These are phyloP conservation scores for Pyricularia sp. DNA, from an alignment of 2,329 filamentous ascomycete species.

Conservation along the genomic window DNA sequence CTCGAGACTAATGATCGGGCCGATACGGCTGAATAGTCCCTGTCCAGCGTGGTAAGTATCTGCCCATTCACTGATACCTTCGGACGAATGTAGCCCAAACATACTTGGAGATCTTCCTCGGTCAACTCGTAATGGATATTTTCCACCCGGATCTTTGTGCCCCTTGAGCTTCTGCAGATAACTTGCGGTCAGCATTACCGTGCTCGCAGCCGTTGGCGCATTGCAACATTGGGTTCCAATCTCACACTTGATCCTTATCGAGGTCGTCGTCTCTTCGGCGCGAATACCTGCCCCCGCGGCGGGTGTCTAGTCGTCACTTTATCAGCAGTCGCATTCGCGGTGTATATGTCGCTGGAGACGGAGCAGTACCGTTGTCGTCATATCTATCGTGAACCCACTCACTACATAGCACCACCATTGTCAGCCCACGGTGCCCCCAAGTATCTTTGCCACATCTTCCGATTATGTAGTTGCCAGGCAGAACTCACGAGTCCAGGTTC, in stretches of 20 bases:
- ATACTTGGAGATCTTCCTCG: conserved; percentile 67
- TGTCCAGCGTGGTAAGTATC: conserved; percentile 24
- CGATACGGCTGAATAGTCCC: conserved; percentile 73
- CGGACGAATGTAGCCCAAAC: background rate
- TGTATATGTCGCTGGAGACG: background rate
- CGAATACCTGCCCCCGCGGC: conserved; percentile 1
- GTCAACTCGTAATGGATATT: conserved; percentile 90
- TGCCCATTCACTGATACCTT: background rate
- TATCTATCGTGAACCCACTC: conserved; percentile 94
- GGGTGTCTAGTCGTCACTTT: background rate
- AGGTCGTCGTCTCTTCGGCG: background rate
- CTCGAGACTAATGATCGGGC: conserved; percentile 53
- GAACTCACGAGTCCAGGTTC: conserved; percentile 56
- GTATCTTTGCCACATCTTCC: background rate
- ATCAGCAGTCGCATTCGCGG: background rate
- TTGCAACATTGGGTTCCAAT: background rate
- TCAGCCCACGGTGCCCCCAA: background rate
- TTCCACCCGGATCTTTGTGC: conserved; percentile 67
- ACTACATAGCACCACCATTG: conserved; percentile 25
- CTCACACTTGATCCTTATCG: background rate
- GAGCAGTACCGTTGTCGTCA: conserved; percentile 52
- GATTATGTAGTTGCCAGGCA: background rate
- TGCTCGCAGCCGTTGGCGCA: background rate
- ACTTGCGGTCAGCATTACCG: background rate
- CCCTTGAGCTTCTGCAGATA: conserved; percentile 17